A percentile compares a stretch with the other conserved stretches of the same genome.
phyloP scores from a whole-genome alignment of 371 early-diverging fungal species.

The Polyrhizophydium stewartii region DNA sequence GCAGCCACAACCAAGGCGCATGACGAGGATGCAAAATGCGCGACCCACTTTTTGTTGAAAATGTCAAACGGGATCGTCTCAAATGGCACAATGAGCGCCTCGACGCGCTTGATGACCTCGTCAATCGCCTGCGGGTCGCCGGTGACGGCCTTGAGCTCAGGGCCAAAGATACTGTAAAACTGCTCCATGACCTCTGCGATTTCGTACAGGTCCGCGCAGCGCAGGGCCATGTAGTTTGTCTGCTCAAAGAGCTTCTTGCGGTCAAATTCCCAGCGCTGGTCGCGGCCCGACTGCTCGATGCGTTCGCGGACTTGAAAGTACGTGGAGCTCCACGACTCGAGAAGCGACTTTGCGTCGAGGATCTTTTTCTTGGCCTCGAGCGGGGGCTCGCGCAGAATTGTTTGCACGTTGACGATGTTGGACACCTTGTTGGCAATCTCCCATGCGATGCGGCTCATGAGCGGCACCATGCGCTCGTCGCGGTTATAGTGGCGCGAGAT shows the following conservation, averaged over 20 bases:
- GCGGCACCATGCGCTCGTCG: slow-evolving; percentile 59
- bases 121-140: slow-evolving; percentile 59
- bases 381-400: slow-evolving; percentile 44
- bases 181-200: slow-evolving; percentile 58
- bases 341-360: slow-evolving; percentile 41
- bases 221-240: slow-evolving; percentile 55
- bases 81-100: slow-evolving; percentile 50
- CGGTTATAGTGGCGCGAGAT: slow-evolving; percentile 59
- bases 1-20: not conserved
- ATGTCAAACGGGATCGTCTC: slow-evolving; percentile 52
- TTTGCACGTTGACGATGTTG: slow-evolving; percentile 43
- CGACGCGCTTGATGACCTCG: slow-evolving; percentile 57
- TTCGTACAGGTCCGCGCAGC: slow-evolving; percentile 51
- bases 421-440: slow-evolving; percentile 52
- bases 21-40: not conserved
- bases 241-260: slow-evolving; percentile 55
- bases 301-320: slow-evolving; percentile 57
- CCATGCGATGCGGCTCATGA: slow-evolving; percentile 57
- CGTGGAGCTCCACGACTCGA: slow-evolving; percentile 50
- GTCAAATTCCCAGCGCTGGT: slow-evolving; percentile 63
- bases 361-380: slow-evolving; percentile 44
- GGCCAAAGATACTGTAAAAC: slow-evolving; percentile 58
- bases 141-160: slow-evolving; percentile 58
- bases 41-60: slow-evolving; percentile 42
- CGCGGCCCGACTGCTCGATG: slow-evolving; percentile 55